A percentile compares a stretch with the other conserved stretches of the same genome.
Conservation (phyloP, 352 stramenopile species). For the Globisporangium takayamanum region DNA sequence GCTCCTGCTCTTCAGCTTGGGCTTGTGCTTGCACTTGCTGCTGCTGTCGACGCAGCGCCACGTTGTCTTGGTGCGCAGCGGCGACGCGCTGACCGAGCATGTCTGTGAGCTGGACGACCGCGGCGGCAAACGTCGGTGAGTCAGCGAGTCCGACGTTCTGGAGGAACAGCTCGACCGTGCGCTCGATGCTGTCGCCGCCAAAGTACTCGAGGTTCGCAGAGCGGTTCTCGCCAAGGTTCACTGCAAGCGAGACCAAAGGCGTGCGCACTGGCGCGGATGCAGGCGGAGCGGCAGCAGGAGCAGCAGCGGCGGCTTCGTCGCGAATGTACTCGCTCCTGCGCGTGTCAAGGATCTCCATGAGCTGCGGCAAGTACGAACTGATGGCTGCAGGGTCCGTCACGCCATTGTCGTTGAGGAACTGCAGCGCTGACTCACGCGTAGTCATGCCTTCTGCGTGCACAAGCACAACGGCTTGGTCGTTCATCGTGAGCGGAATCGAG, state of each 20-base stretch:
- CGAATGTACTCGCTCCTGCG: conserved; percentile 36
- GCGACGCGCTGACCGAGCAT: conserved; percentile 32
- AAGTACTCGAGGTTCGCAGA: conserved; percentile 54
- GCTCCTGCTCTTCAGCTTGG: conserved; percentile 3
- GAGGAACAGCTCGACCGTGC: conserved; percentile 64
- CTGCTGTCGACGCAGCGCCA: conserved; percentile 9
- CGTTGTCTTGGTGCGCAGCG: conserved; percentile 10
- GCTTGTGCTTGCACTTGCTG: conserved; percentile 8
- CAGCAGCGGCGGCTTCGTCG: conserved; percentile 20
- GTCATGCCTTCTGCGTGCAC: conserved; percentile 62
- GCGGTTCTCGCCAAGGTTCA: conserved; percentile 45
- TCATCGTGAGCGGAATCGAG: conserved; percentile 56
- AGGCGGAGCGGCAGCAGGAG: conserved; percentile 10
- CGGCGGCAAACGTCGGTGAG: conserved; percentile 35
- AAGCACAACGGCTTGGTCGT: conserved; percentile 37
- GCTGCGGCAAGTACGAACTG: conserved; percentile 37
- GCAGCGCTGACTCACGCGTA: conserved; percentile 44
- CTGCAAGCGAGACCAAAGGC: conserved; percentile 37
- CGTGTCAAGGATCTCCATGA: conserved; percentile 54
- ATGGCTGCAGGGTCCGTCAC: conserved; percentile 33
- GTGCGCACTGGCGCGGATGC: conserved; percentile 11
- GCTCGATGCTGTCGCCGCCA: conserved; percentile 62
- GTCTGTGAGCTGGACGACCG: conserved; percentile 31
- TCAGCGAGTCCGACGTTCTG: conserved; percentile 32
- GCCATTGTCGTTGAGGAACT: conserved; percentile 56